Percentiles rank a stretch among this genome's conserved stretches.
Conservation (phyloP, 306 rosid species). For the Rubus parviflorus region DNA sequence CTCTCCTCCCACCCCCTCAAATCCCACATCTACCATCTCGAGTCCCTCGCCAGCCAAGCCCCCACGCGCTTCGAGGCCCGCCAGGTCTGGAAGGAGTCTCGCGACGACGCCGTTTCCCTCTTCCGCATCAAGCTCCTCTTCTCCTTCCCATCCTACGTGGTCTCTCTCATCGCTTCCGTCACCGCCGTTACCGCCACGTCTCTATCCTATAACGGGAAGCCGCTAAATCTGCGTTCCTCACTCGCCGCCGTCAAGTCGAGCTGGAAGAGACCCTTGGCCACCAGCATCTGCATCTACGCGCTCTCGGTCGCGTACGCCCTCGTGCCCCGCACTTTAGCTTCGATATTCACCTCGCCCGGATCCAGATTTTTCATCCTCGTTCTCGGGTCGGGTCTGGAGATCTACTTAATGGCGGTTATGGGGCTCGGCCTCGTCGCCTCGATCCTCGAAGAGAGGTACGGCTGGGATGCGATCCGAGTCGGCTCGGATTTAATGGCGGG, state of each 20-base stretch:
- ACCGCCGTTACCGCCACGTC: constrained; percentile 51
- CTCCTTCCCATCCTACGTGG: constrained; percentile 45
- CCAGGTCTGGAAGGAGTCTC: constrained; percentile 68
- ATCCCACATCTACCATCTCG: constrained; percentile 58
- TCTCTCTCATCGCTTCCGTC: constrained; percentile 67
- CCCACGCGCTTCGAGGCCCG: constrained; percentile 77
- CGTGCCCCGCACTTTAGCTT: constrained; percentile 29
- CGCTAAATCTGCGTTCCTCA: constrained; percentile 39
- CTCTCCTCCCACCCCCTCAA: constrained; percentile 43
- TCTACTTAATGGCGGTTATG: constrained; percentile 60
- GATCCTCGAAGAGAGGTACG: constrained; percentile 63
- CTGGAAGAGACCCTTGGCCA: constrained; percentile 47
- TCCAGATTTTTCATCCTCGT: constrained; percentile 15
- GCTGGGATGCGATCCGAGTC: constrained; percentile 56
- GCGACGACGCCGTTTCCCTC: constrained; percentile 56
- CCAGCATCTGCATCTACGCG: constrained; percentile 53
- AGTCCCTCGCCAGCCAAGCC: constrained; percentile 56
- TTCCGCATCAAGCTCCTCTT: constrained; percentile 54
- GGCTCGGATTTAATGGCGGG: constrained; percentile 60
- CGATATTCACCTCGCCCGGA: constrained; percentile 10
- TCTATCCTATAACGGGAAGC: constrained; percentile 20
- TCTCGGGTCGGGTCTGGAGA: constrained; percentile 38
- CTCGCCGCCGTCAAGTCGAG: constrained; percentile 20
- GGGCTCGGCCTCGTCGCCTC: constrained; percentile 62
- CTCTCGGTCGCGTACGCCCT: constrained; percentile 41